These are phyloP conservation scores for Leccinum longicurvipes DNA, from an alignment of 768 basidiomycete species.

Conservation along the genomic window DNA sequence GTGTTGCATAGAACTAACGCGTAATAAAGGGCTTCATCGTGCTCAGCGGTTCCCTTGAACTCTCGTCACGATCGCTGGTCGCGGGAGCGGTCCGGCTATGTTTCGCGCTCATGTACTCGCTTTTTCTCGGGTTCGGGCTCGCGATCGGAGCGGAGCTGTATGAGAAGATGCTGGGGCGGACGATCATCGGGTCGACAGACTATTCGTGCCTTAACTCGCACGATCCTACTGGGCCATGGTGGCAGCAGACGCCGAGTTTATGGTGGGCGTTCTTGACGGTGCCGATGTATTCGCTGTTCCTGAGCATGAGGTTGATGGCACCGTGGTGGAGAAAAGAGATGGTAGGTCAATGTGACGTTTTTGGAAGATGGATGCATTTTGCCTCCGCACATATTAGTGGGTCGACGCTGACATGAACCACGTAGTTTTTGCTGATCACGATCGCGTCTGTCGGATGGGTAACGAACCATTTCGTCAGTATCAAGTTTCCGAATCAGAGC, in stretches of 20 bases:
- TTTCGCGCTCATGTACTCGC: constrained; percentile 76
- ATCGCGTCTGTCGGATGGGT: constrained; percentile 74
- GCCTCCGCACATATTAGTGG: not conserved
- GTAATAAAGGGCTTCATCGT: constrained; percentile 56
- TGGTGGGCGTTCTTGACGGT: constrained; percentile 77
- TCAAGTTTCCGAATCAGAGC: constrained; percentile 59
- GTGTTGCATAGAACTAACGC: not conserved
- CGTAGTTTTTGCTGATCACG: constrained; percentile 47
- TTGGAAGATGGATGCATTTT: not conserved
- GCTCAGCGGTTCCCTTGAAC: constrained; percentile 69
- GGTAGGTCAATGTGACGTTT: constrained; percentile 32
- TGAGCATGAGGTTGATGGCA: constrained; percentile 65
- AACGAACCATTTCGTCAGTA: constrained; percentile 63
- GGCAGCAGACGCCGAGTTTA: constrained; percentile 62
- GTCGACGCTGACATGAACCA: not conserved
- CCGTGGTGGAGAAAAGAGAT: constrained; percentile 56
- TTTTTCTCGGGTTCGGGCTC: constrained; percentile 77
- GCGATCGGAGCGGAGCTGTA: constrained; percentile 75
- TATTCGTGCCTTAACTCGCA: constrained; percentile 60
- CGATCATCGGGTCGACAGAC: constrained; percentile 52
- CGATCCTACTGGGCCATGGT: constrained; percentile 62
- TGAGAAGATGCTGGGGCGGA: constrained; percentile 47
- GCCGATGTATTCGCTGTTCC: constrained; percentile 62
- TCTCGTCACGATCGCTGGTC: constrained; percentile 78
- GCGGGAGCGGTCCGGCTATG: constrained; percentile 82